phyloP scores from a whole-genome alignment of 148 eudicot genomes.

The Vaccinium macrocarpon region DNA sequence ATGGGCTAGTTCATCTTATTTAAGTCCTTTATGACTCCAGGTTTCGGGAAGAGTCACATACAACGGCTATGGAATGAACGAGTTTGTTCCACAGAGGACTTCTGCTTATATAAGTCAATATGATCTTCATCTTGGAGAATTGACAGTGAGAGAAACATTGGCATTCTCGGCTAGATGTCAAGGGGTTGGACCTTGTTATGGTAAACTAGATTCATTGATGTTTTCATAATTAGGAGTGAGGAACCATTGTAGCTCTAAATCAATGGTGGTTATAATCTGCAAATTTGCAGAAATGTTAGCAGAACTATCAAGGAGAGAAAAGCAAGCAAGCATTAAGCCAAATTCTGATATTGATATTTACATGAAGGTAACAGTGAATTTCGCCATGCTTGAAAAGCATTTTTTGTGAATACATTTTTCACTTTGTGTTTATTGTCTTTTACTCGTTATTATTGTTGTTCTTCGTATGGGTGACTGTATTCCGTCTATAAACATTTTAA shows the following conservation, averaged over 20 bases:
- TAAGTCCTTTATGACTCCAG: background rate
- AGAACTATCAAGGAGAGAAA: slow-evolving; percentile 37
- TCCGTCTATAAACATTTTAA: background rate
- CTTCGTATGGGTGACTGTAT: background rate
- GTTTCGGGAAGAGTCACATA: background rate
- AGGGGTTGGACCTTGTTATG: slow-evolving; percentile 1
- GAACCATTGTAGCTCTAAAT: background rate
- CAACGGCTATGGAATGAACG: background rate
- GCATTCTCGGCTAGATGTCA: background rate
- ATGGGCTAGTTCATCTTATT: background rate
- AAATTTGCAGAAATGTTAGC: slow-evolving; percentile 26
- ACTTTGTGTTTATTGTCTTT: background rate
- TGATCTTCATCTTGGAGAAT: slow-evolving; percentile 6
- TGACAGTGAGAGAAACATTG: background rate
- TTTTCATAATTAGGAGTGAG: background rate
- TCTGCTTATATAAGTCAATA: background rate
- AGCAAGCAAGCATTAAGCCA: slow-evolving; percentile 22
- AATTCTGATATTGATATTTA: slow-evolving; percentile 30
- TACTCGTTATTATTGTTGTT: background rate
- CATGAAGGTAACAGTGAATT: slow-evolving; percentile 30
- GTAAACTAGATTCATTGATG: background rate
- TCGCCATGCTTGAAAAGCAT: background rate
- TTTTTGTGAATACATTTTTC: background rate
- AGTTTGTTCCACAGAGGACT: slow-evolving; percentile 3
- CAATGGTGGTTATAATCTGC: background rate